Base-by-base conservation (phyloP, 257 asterid species). In the Parsonsia alboflavescens region DNA sequence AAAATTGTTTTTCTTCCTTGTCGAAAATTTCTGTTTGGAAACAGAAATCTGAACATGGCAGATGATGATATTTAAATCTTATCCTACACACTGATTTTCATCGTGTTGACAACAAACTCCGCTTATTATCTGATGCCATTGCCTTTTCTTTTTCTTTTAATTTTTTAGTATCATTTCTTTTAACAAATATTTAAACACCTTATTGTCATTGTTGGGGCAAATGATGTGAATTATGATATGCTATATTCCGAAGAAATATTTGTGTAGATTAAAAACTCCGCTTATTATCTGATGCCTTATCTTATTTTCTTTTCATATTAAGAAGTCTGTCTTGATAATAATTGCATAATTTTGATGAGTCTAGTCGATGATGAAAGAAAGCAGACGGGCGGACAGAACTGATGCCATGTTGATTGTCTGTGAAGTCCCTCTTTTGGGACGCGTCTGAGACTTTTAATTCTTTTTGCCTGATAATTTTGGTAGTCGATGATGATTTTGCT, bases 311-410 rank as follows among this genome's bases (percentile, higher is more conserved):
- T 1, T 2, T 21, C 12, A 7, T 16, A 21, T 71, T 13, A 63
- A 1, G 24, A 5, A 57, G 63, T 49, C 3, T 61, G 10, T 36
- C 16, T 0, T 64, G 24, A 9, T 6, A 17, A 4, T 5, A 2
- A 16, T 56, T 21, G 52, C 10, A 39, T 62, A 15, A 49, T 52
- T 46, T 53, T 33, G 19, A 12, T 64, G 22, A 22, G 2, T n/a
- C 52, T 39, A 6, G 54, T 73, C 90, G 2, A 71, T 89, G 95
- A 91, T 83, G 96, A 77, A 78, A 82, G 49, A 79, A 78, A 80
- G 93, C 97, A 67, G 97, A 91, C 93, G 96, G 96, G 93, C 93
- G 97, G 97, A 81, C 96, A 22, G 97, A 91, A 28, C 86, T 91
- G 97, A 91, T 89, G 97, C 93, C 90, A 61, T 89, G 97, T 83